These are phyloP conservation scores for Agaricus blazei DNA, from an alignment of 768 basidiomycete genomes.

Conservation along the genomic window DNA sequence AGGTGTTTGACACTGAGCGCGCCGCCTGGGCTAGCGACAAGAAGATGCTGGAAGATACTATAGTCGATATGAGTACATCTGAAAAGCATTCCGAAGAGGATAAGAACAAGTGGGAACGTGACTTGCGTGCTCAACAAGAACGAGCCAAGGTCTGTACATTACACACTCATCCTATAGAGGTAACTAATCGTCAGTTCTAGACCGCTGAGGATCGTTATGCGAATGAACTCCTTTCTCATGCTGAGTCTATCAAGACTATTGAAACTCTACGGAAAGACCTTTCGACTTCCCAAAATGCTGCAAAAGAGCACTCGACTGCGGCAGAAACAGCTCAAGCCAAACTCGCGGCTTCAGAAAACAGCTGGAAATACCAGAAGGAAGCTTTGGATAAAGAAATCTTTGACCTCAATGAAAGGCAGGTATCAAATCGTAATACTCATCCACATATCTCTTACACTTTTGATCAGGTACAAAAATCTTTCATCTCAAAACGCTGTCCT, in stretches of 20 bases:
- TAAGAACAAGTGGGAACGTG: constrained; percentile 56
- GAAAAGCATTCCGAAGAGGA: constrained; percentile 65
- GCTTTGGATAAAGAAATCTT: constrained; percentile 72
- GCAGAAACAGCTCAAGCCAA: constrained; percentile 77
- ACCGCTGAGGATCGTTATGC: constrained; percentile 79
- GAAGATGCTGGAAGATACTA: constrained; percentile 76
- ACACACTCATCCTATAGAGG: not conserved
- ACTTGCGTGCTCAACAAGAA: constrained; percentile 62
- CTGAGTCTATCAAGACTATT: constrained; percentile 74
- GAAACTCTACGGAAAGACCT: constrained; percentile 63
- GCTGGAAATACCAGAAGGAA: constrained; percentile 78
- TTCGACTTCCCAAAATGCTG: constrained; percentile 39
- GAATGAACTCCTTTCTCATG: constrained; percentile 79
- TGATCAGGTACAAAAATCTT: constrained; percentile 63
- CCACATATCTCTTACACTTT: not conserved
- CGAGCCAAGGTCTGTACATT: constrained; percentile 52
- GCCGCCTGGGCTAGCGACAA: constrained; percentile 72
- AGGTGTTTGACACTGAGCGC: constrained; percentile 64
- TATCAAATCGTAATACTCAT: not conserved
- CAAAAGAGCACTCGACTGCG: constrained; percentile 53
- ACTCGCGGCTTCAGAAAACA: constrained; percentile 61
- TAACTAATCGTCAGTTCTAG: constrained; percentile 21
- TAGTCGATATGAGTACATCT: constrained; percentile 73
- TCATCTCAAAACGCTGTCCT: constrained; percentile 70
- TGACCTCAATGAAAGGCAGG: constrained; percentile 68